Evolutionary conservation across 2,329 filamentous ascomycete genomes (phyloP), one percentile per base, ranked within the genome.

Genomic region (Trichoderma sp.): DNA sequence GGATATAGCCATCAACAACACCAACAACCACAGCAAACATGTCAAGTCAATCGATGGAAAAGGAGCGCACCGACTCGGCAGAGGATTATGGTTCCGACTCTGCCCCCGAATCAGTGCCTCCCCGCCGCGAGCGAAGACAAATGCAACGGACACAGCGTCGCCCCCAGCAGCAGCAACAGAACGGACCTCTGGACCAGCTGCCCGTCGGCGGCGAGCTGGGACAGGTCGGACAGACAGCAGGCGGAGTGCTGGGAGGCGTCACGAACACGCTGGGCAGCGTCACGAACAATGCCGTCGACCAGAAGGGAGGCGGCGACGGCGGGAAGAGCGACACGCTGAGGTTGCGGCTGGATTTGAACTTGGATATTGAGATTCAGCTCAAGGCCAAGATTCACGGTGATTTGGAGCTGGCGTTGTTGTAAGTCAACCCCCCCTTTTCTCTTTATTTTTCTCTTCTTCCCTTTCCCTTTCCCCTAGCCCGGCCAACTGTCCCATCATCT

Each of bases 381-480:
- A 97, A 97, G 88, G 94, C 94, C 24, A 92, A 93, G 83, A 95
- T 97, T 78, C 92, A 95, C 80, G 95, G 95, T 81, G 95, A 97
- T 85, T 85, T 97, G 78, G 95, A 94, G 41, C 84, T 97, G 78
- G 93, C 92, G 78, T 88, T 97, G 79, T 85, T 90, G 88, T 90
- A 85, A 84, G 88, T 87, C 65, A 71, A 12, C 16, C 14, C 7
- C 64, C 21, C 41, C 31, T 27, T 11, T 50, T 31, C 41, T 12
- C 45, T 71, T 71, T 18, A 60, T 18, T 60, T 53, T 45, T 62
- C 60, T 71, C 45, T 21, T 21, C n/a, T 60, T 64, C 67, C 69
- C 38, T 75, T 60, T 66, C 38, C 33, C 38, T 31, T 31, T 35
- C 33, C 21, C n/a, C 6, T 14, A 56, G 50, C 21, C 21, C 63